These are phyloP conservation scores for Exophiala sideris DNA, from an alignment of 2,329 filamentous ascomycete genomes.

Conservation along the genomic window DNA sequence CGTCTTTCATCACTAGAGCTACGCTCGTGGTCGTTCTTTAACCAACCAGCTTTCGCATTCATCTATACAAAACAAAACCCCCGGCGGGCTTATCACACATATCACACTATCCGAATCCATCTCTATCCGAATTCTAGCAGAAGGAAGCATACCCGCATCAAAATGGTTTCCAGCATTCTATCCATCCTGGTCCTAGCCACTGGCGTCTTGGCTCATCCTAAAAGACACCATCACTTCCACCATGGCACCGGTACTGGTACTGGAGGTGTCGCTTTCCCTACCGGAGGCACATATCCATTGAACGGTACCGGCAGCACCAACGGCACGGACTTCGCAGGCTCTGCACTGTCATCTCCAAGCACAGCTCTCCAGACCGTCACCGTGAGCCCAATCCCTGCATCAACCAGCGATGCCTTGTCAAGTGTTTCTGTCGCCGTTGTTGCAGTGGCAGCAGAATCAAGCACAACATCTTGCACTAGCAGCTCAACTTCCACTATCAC, in stretches of 20 bases:
- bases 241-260: conserved; percentile 9
- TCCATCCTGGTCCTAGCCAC: conserved; percentile 26
- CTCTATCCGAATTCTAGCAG: background rate
- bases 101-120: conserved; percentile 9
- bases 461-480: conserved; percentile 8
- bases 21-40: conserved; percentile 28
- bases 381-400: conserved; percentile 16
- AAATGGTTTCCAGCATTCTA: conserved; percentile 27
- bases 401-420: conserved; percentile 10
- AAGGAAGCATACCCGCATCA: conserved; percentile 8
- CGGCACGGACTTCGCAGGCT: conserved; percentile 17
- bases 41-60: conserved; percentile 24
- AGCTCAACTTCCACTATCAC: conserved; percentile 26
- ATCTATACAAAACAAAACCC: conserved; percentile 11
- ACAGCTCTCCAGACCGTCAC: conserved; percentile 21
- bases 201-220: conserved; percentile 25
- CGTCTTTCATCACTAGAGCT: conserved; percentile 25
- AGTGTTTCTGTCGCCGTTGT: conserved; percentile 13
- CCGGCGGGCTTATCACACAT: conserved; percentile 14
- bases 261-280: conserved; percentile 8
- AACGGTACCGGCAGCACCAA: conserved; percentile 21
- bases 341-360: conserved; percentile 12
- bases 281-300: conserved; percentile 12
- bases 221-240: conserved; percentile 23
- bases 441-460: background rate